A percentile compares a stretch with the other conserved stretches of the same genome.
These are phyloP conservation scores for Cryptococcus sp. DNA, from an alignment of 1,284 basidiomycete species.

Conservation along the genomic window DNA sequence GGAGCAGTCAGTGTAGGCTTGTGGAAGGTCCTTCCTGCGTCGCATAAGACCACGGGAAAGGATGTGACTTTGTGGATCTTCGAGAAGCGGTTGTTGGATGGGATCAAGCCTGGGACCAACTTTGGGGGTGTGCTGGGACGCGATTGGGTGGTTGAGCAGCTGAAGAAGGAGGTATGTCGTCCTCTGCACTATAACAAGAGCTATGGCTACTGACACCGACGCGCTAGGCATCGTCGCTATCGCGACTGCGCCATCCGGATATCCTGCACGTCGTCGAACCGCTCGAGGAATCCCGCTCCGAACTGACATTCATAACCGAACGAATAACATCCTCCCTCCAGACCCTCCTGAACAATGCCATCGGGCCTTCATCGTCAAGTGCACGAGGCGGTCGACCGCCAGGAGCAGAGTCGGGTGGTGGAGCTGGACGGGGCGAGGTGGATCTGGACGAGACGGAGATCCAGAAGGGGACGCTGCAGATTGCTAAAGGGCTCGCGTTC, in stretches of 20 bases:
- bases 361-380: conserved; percentile 62
- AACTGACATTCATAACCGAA: conserved; percentile 92
- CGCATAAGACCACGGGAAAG: conserved; percentile 84
- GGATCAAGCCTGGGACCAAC: conserved; percentile 63
- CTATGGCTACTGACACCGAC: neutral
- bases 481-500: conserved; percentile 91
- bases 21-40: conserved; percentile 81
- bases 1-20: conserved; percentile 70
- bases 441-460: conserved; percentile 67
- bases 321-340: conserved; percentile 67
- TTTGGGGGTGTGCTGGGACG: conserved; percentile 54
- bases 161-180: conserved; percentile 80
- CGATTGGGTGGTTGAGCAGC: conserved; percentile 75
- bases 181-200: neutral
- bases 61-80: conserved; percentile 86
- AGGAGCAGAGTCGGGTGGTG: conserved; percentile 53
- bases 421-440: conserved; percentile 76
- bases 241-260: conserved; percentile 87
- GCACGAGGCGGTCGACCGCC: conserved; percentile 44
- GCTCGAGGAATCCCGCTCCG: conserved; percentile 85
- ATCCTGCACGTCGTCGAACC: conserved; percentile 98
- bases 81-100: conserved; percentile 75
- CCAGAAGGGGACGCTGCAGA: conserved; percentile 91
- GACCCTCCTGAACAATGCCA: conserved; percentile 58
- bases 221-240: conserved; percentile 87